Evolutionary conservation across 257 asterid species (phyloP), one percentile per base, ranked within the genome.

Genomic region (Osmanthus fragrans): DNA sequence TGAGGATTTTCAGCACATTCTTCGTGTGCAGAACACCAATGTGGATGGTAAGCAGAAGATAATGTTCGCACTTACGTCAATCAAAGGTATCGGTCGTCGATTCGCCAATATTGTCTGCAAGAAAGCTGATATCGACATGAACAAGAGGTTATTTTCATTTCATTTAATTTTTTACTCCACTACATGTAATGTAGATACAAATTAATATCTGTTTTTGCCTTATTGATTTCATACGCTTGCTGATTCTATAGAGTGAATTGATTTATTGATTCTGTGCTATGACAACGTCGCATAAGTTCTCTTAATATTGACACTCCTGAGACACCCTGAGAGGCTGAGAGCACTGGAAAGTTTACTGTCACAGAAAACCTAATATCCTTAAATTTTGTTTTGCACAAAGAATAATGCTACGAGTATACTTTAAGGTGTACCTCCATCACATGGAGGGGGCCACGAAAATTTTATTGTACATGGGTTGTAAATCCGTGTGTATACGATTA

Each of bases 21-120:
- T 85, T 54, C 89, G 89, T 83, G 72, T 85, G 2, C 89, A 85
- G 68, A 85, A 85, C 64, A 85, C 89, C 13, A 85, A 85, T 47
- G 89, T 85, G 1, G 89, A 85, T 78, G 89, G 89, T 42, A 85
- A 85, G 72, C 86, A 85, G 71, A 85, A 85, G 83, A 85, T 85
- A 34, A 85, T 85, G 89, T 85, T 83, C 29, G 89, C 89, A 32
- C 23, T 85, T 80, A 85, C 89, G 15, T 80, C 89, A 18, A 85
- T 85, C 72, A 85, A 85, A 70, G 89, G 89, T 83, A 85, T 85
- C 3, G 87, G 89, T 23, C 89, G 89, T 47, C 89, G 89, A 71
- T 85, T 85, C 76, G 83, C 89, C 49, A 85, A 85, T 70, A 85
- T 85, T 29, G 68, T 80, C 49, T 85, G 89, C 87, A 83, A 85